Evolutionary conservation across 331 rosid species (phyloP), one percentile per base, ranked within the genome.

Genomic region (Pyracantha coccinea): DNA sequence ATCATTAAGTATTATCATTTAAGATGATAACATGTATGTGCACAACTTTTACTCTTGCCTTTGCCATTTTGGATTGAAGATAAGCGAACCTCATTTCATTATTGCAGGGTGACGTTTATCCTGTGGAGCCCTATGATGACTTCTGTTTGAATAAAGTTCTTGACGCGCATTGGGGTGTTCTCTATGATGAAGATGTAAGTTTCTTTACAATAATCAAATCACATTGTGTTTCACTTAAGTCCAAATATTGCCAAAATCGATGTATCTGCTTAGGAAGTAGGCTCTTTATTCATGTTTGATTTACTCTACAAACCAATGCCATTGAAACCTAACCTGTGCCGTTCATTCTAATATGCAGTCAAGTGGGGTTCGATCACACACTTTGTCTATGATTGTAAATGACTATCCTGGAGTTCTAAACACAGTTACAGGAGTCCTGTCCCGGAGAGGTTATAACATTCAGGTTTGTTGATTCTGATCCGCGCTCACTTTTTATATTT

Each of bases 381-480:
- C 99, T 72, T 80, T 95, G 79, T 86, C 96, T 80, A 89, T 95
- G 97, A 89, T 95, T 75, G 99, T 95, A 75, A 89, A 69, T 32
- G 93, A 95, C 68, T 69, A 20, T 83, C 97, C 99, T 31, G 97
- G 99, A 61, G 99, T 95, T 79, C 96, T 95, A 62, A 92, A 92
- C 84, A 75, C 90, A 33, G 90, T 95, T 45, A 90, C 99, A 4
- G 99, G 99, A 75, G 97, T 95, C 83, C 86, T 92, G 52, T 87
- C 99, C 80, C 86, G 99, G 80, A 92, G 99, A 85, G 97, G 97
- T 33, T 95, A 95, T 75, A 95, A 95, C 77, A 84, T 87, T 82
- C 90, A 87, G 90, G 90, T 87, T 58, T 75, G 88, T 79, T 74
- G 60, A 25, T 41, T 19, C 32, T 59, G 4, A 20, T 15, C 10